These are phyloP conservation scores for Drosera capensis DNA, from an alignment of 148 eudicot genomes.

Conservation along the genomic window DNA sequence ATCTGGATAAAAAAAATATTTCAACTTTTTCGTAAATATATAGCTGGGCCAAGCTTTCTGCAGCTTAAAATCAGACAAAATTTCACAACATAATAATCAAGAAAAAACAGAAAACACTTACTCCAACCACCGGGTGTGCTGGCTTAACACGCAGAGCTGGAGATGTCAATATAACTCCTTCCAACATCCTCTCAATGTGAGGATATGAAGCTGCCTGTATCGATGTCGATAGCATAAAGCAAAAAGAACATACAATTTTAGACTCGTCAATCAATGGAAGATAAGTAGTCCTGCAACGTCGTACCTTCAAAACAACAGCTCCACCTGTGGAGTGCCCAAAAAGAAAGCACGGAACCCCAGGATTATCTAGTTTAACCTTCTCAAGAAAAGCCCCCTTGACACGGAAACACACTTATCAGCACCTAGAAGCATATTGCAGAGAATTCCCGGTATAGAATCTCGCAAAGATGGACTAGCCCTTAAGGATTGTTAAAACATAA, in stretches of 20 bases:
- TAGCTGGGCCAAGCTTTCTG: too few relatives aligned
- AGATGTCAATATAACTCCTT: slow-evolving; percentile 64
- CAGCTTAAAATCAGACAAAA: neutral
- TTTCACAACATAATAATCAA: neutral
- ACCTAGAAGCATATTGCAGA: too few relatives aligned
- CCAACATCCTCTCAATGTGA: slow-evolving; percentile 23
- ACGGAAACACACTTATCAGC: neutral
- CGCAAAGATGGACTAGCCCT: too few relatives aligned
- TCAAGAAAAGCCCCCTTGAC: slow-evolving; percentile 43
- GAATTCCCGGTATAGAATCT: too few relatives aligned
- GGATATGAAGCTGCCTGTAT: slow-evolving; percentile 62
- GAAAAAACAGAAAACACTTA: slow-evolving; percentile 10
- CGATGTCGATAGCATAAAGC: neutral
- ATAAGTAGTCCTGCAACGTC: neutral
- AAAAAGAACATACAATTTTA: neutral
- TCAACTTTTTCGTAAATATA: too few relatives aligned
- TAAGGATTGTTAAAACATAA: neutral
- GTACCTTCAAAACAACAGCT: slow-evolving; percentile 62
- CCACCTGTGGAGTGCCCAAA: slow-evolving; percentile 92
- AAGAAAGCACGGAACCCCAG: slow-evolving; percentile 61
- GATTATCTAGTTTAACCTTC: slow-evolving; percentile 43
- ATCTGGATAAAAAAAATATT: too few relatives aligned
- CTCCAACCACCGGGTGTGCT: slow-evolving; percentile 63
- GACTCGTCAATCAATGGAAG: neutral
- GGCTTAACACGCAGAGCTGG: slow-evolving; percentile 78